Evolutionary conservation across 192 early-diverging fungal species (phyloP).

Genomic region (Umbelopsis ramanniana): DNA sequence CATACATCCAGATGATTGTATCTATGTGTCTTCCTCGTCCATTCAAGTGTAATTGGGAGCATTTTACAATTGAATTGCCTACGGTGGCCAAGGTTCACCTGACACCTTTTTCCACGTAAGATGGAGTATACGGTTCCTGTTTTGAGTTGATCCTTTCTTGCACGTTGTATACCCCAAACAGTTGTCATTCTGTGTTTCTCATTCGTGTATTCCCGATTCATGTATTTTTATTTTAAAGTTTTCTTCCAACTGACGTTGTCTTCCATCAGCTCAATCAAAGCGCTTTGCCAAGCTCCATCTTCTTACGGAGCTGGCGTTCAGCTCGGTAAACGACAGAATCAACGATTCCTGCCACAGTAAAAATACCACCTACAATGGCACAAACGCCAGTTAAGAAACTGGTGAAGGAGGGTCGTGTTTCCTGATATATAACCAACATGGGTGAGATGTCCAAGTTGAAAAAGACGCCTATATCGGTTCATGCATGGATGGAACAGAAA

Average conservation of each 20-base stretch:
- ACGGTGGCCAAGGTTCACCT: no score
- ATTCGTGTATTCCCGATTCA: no score
- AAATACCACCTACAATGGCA: conserved; percentile 93
- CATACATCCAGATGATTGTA: no score
- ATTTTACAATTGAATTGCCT: no score
- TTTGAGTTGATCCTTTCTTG: no score
- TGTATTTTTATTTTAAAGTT: background rate
- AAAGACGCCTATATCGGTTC: conserved; percentile 70
- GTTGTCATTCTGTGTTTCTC: no score
- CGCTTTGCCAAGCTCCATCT: conserved; percentile 85
- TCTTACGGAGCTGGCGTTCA: conserved; percentile 74
- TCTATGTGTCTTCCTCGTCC: no score
- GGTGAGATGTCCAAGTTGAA: conserved; percentile 97
- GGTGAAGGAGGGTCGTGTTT: conserved; percentile 82
- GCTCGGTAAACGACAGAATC: conserved; percentile 90
- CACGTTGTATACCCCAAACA: no score
- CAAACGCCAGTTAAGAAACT: conserved; percentile 89
- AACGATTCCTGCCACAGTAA: conserved; percentile 92
- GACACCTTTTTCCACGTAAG: no score
- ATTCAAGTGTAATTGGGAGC: no score
- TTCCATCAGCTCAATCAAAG: conserved; percentile 31
- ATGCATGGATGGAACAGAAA: background rate
- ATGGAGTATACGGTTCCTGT: no score
- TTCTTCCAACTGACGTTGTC: background rate
- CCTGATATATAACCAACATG: conserved; percentile 88